Evolutionary conservation across 495 filamentous ascomycete genomes (phyloP), one percentile per base, ranked within the genome.

Genomic region (Echria macrotheca): DNA sequence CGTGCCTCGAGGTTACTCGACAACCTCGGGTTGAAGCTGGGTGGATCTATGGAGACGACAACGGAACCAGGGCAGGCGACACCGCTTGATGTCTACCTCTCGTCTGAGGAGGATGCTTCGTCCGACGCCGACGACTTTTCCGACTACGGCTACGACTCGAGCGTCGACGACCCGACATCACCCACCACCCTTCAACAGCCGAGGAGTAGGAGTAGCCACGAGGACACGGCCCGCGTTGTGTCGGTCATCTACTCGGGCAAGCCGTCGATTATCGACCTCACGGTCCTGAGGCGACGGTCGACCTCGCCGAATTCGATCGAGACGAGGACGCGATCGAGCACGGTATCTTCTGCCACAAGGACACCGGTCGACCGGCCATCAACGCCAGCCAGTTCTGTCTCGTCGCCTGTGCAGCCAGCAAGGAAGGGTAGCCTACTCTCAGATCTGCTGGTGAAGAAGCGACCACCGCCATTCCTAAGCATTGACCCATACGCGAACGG

Each of bases 121-220:
- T 75, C 73, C 0, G 69, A 71, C 22, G 68, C 73, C 19, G 72
- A 74, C 52, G 72, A 74, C 57, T 72, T 71, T 38, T 76, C 72
- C 41, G 73, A 75, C 52, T 71, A 69, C 54, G 71, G 63, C 54
- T 74, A 63, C 59, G 72, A 75, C 44, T 71, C 70, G 43, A 65
- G 56, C 36, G 61, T 58, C 40, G 66, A 70, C 25, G 65, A 67
- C 19, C 59, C 64, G 17, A 44, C 63, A 9, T 69, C 65, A 5
- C 59, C 63, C 11, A 52, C 28, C 7, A 6, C 57, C 21, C 52
- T 63, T 22, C n/a, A n/a, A n/a, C n/a, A n/a, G n/a, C n/a, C n/a
- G n/a, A n/a, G n/a, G n/a, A n/a, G n/a, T n/a, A 55, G 70, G 23
- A 60, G 33, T 53, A 74, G 69, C 50, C 65, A 71, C 35, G 71